These are phyloP conservation scores for Fusarium lyarnte DNA, from an alignment of 2,329 filamentous ascomycete species.

Conservation along the genomic window DNA sequence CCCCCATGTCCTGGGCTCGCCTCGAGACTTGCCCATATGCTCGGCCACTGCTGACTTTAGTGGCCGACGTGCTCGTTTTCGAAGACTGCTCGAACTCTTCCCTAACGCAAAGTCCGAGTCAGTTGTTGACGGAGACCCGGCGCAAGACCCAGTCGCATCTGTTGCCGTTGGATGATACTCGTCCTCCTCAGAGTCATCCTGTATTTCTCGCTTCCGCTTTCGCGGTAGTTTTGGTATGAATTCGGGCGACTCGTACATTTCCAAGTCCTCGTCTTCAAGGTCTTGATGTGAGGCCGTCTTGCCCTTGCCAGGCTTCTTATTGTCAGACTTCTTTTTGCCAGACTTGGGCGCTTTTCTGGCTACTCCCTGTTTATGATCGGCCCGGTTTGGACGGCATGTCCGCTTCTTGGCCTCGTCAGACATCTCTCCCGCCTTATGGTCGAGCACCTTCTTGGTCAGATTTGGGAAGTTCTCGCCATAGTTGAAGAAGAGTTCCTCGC, in stretches of 20 bases:
- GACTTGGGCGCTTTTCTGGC: too few relatives aligned
- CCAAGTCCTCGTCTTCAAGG: constrained; percentile 21
- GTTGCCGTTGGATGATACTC: constrained; percentile 42
- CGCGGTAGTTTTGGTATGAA: constrained; percentile 21
- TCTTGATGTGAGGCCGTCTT: constrained; percentile 2
- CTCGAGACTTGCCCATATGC: too few relatives aligned
- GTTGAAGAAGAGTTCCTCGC: constrained; percentile 83
- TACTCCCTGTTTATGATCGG: constrained; percentile 34
- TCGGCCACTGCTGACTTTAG: too few relatives aligned
- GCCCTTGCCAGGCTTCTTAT: constrained; percentile 20
- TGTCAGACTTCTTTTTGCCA: constrained; percentile 4
- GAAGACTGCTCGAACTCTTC: too few relatives aligned
- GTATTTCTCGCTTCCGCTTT: constrained; percentile 40
- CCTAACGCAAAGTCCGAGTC: too few relatives aligned
- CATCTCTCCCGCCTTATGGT: constrained; percentile 49
- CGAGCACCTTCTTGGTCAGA: constrained; percentile 57
- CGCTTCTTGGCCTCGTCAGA: constrained; percentile 42
- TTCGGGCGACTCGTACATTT: constrained; percentile 14
- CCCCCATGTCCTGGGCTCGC: too few relatives aligned
- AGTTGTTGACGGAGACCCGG: too few relatives aligned
- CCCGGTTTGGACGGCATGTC: constrained; percentile 26
- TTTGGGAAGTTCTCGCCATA: constrained; percentile 78
- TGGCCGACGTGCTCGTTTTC: too few relatives aligned
- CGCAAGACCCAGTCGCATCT: constrained; percentile 3
- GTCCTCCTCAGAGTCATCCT: constrained; percentile 45